Base-by-base conservation (phyloP, 2,329 filamentous ascomycete genomes). In the Colletotrichum lini region DNA sequence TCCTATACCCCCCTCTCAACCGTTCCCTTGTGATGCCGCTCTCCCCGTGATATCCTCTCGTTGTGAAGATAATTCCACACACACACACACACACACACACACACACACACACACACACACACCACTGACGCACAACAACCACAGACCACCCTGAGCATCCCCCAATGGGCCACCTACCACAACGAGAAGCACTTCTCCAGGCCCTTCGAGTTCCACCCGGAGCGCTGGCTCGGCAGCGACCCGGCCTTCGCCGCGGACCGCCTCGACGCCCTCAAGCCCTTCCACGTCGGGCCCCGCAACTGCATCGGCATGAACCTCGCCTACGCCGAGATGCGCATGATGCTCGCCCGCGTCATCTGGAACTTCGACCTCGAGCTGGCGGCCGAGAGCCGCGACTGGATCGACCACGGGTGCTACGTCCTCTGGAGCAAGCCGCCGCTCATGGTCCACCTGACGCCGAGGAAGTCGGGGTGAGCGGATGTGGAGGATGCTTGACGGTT, bases 181-280 rank as follows among this genome's bases (percentile, higher is more conserved):
- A 83, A 82, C 60, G 78, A 81, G 2, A 75, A 77, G 12, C 80
- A 86, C 73, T 89, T 87, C 75, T 79, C 78, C 12, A 79, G 85
- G 1, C 82, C 87, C 0, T 77, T 83, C 26, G 76, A 75, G 0
- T 90, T 83, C 74, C 79, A 78, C 6, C 87, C 90, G 92, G 26
- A 88, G 87, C 66, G 70, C 12, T 72, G 70, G 70, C 52, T 72
- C 53, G 70, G 60, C 53, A 67, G 60, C 54, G 70, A 70, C 44
- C 49, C 66, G 38, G 49, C 45, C 42, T 72, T 72, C 66, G 26
- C 38, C 10, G 44, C 49, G 50, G 70, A 72, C 70, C 49, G 53
- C 38, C 60, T 70, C 47, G 66, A 72, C 18, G 60, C 66, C 56
- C 8, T 72, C 9, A 50, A 65, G 44, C 70, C 70, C 7, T 72